Percentiles rank a stretch among this genome's conserved stretches.
Evolutionary conservation across 345 rosid genomes (phyloP).

Genomic region (Stellera chamaejasme): DNA sequence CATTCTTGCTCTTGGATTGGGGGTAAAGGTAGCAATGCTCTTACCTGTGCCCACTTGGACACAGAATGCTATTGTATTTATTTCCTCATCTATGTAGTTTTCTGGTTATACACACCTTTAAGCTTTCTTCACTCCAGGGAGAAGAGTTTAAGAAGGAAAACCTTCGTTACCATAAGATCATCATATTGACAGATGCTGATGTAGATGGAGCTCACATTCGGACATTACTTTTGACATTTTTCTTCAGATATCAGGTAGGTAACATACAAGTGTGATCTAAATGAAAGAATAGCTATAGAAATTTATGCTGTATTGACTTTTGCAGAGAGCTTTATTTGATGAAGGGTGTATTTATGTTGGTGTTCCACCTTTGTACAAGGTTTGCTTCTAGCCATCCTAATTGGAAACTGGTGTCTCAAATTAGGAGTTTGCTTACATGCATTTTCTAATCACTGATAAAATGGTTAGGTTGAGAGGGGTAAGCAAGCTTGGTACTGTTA

Average conservation of each 20-base stretch:
- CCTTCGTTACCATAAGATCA: constrained; percentile 88
- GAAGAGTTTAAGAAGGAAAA: constrained; percentile 85
- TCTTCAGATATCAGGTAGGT: constrained; percentile 94
- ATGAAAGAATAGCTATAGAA: background rate
- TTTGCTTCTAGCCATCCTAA: constrained; percentile 17
- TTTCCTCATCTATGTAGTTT: constrained; percentile 3
- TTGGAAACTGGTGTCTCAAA: constrained; percentile 2
- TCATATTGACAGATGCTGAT: constrained; percentile 98
- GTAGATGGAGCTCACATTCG: constrained; percentile 99
- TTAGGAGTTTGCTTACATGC: constrained; percentile 3
- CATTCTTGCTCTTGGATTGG: constrained; percentile 92
- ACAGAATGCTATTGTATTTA: background rate
- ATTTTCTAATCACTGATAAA: constrained; percentile 14
- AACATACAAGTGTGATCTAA: background rate
- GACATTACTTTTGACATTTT: constrained; percentile 85
- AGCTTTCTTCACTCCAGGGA: constrained; percentile 44
- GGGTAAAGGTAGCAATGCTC: constrained; percentile 61
- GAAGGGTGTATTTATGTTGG: constrained; percentile 96
- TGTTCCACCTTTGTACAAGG: constrained; percentile 98
- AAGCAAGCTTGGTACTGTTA: constrained; percentile 73
- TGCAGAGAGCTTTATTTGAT: constrained; percentile 84
- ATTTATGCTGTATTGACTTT: constrained; percentile 13
- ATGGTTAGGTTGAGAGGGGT: constrained; percentile 82
- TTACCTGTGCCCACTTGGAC: too few relatives aligned
- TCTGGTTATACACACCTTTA: constrained; percentile 7